Base-by-base conservation (phyloP, 345 rosid genomes). In the Brassica incana region DNA sequence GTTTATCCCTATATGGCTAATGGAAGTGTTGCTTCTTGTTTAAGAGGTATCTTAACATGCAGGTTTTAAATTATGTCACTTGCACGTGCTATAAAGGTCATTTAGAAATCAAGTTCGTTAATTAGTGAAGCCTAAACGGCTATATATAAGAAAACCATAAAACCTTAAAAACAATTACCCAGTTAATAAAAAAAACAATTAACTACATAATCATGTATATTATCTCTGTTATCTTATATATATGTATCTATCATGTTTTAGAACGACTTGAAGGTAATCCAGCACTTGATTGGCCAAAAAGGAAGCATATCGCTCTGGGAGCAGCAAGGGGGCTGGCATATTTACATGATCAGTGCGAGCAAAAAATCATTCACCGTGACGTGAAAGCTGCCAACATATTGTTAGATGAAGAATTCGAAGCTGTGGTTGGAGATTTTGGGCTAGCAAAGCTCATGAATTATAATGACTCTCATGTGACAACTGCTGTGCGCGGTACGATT, bases 311-410 rank as follows among this genome's bases (percentile, higher is more conserved):
- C 10, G 62, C 62, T 18, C 10, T 58, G 5, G 62, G 62, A 18
- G 62, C 62, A 58, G 62, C 62, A 18, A 58, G 62, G 62, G 62
- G 62, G 62, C 62, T 58, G 20, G 62, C 62, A 16, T 58, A 58
- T 18, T 58, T 58, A 20, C 62, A 58, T 58, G 27, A 58, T 58
- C 62, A 58, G 10, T 58, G 62, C 12, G 62, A 18, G 5, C 62
- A 58, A 18, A 58, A 58, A 8, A 58, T 58, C 5, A 58, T 58
- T 20, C 62, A 58, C 62, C 62, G 62, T 1, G 62, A 58, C 29
- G 62, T 58, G 62, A 58, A 58, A 58, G 62, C 62, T 58, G 62
- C 62, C 1, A 58, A 58, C 25, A 58, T 58, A 58, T 18, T 58
- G 12, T 58, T 18, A 58, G 62, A 58, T 18, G 62, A 18, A 58